Evolutionary conservation across 257 asterid genomes (phyloP), one percentile per base, ranked within the genome.

Genomic region (Handroanthus guayacan): DNA sequence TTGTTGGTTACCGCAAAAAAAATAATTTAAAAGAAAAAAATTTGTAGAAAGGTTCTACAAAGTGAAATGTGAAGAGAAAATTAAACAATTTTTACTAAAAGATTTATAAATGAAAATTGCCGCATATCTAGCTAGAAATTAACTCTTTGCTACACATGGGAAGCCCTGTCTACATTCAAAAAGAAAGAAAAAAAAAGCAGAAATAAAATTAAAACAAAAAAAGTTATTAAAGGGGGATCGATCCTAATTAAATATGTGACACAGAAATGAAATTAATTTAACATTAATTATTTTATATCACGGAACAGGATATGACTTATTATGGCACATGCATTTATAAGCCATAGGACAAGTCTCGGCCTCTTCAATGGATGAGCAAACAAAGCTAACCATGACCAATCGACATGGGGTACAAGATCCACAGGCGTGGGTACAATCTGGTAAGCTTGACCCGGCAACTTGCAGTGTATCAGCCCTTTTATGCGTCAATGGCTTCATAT

Each of bases 341-440:
- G 97, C 88, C 83, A 94, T 86, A 10, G 97, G 98, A 62, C 98
- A 94, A 70, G 97, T 85, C 82, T 94, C 98, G 9, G 98, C 97
- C 82, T 94, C 98, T 79, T 90, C 97, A 36, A 92, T 38, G 1
- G 96, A 83, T 20, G 97, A 91, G 62, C 97, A 92, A 38, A 92
- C 96, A 50, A 87, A 92, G 92, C 97, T 90, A 39, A 94, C 98
- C 91, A 88, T 86, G 4, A 92, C 97, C 81, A 94, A 79, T 60
- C 93, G 82, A 79, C 97, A 94, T 5, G 97, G 97, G 36, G 84
- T 88, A 81, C 97, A 94, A 36, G 97, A 92, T 57, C 97, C 97
- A 81, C 97, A 94, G 0, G 97, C 97, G 64, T 94, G 97, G 0
- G 87, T 86, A 78, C 97, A 94, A 80, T 94, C 96, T 2, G 97